Evolutionary conservation across 148 eudicot genomes (phyloP).

Genomic region (Silene uniflora): DNA sequence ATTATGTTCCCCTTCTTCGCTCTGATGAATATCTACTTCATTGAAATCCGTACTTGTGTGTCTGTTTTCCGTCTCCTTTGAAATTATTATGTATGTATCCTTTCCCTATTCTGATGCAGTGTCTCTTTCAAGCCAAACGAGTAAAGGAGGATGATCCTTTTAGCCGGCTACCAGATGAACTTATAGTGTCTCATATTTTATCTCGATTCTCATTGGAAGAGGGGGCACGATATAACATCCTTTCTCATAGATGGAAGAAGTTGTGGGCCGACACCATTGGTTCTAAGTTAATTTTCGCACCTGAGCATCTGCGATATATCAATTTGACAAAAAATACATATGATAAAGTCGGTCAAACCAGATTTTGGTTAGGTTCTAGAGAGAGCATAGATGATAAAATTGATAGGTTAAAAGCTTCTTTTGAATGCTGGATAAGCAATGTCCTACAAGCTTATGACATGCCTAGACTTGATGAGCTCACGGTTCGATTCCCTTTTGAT

Average conservation of each 20-base stretch:
- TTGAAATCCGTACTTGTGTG: too few species aligned
- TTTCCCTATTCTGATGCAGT: too few species aligned
- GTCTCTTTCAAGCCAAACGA: too few species aligned
- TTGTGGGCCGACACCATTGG: neutral
- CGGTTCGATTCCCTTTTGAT: slow-evolving; percentile 11
- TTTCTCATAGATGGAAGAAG: slow-evolving; percentile 3
- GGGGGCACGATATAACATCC: neutral
- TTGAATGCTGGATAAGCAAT: neutral
- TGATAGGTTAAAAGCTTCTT: neutral
- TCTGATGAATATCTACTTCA: too few species aligned
- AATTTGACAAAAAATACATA: neutral
- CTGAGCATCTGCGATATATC: neutral
- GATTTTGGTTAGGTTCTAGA: too few species aligned
- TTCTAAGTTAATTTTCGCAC: neutral
- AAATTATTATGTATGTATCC: too few species aligned
- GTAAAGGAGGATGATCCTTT: neutral
- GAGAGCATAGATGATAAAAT: neutral
- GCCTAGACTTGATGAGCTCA: slow-evolving; percentile 15
- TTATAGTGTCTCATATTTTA: slow-evolving; percentile 1
- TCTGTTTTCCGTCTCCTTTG: too few species aligned
- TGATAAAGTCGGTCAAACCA: too few species aligned
- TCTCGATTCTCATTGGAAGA: neutral
- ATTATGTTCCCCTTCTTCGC: too few species aligned
- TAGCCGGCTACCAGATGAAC: neutral
- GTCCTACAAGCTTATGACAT: neutral